Evolutionary conservation across 257 asterid species (phyloP), one percentile per base, ranked within the genome.

Genomic region (Vinca minor): DNA sequence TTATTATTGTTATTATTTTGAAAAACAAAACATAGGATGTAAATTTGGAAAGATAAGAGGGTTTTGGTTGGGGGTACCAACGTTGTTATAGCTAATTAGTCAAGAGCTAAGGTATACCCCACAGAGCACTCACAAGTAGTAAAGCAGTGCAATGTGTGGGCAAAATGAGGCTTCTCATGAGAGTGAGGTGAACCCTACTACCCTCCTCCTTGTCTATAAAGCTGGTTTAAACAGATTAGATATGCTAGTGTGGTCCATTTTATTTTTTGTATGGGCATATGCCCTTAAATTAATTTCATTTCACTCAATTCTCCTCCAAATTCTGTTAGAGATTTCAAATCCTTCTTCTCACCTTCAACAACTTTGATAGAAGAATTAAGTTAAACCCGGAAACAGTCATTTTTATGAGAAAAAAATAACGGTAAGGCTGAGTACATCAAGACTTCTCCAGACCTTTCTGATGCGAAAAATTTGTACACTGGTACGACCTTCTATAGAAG

Each of bases 171-270:
- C 46, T 34, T 48, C n/a, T 69, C n/a, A 68, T 64, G 70, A 72
- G 75, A n/a, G 74, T 69, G 66, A 50, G 63, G 70, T 62, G 73
- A 82, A 81, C 79, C 86, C 81, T 80, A 74, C 89, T 63, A n/a
- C 34, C 56, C 70, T 68, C 44, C 65, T n/a, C n/a, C n/a, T n/a
- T n/a, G n/a, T 76, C 73, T 72, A 76, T 73, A 80, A 78, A 76
- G 71, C 79, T 60, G 68, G 54, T n/a, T 44, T 39, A 50, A 57
- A 62, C 71, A 46, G 58, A 46, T 56, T 46, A 64, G 59, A 59
- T 53, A 62, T 63, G 59, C 65, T 68, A 73, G 77, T 68, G 87
- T 81, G 89, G 87, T 78, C 89, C 87, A 74, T 72, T 65, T 59
- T 64, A 69, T 57, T 59, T n/a, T n/a, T 74, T 59, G 73, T 72